Base-by-base conservation (phyloP, 108 stramenopile species). In the Nitzschia putrida region DNA sequence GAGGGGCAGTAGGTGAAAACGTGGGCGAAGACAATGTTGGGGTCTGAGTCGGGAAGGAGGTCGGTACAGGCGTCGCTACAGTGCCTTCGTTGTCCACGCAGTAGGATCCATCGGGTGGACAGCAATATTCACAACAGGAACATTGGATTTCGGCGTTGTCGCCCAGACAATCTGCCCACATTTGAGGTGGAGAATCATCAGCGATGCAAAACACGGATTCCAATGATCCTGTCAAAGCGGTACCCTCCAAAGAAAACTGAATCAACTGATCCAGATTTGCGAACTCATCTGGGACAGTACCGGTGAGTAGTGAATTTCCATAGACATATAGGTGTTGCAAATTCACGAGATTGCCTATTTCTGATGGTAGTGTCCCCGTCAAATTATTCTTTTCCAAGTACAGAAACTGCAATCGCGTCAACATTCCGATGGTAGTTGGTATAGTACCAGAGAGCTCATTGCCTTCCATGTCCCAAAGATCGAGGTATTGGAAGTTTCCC, bases 241-340 rank as follows among this genome's bases (percentile, higher is more conserved):
- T 57, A 5, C 12, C 25, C 26, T 24, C 22, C 11, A 57, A 57
- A 34, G 57, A 23, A 57, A 57, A 57, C 8, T 25, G 4, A 12
- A 7, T 29, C 61, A 66, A 14, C 22, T 13, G 3, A 57, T 18
- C 21, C 57, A 57, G 16, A 20, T 29, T 24, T 7, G 22, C 20
- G 18, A 77, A 66, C 12, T 39, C 38, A 14, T 0, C 41, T 25
- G 82, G 80, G 25, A 86, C 60, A 7, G 61, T 57, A 16, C 80
- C 85, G 12, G 41, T 18, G 20, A 81, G 66, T 22, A 50, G 4
- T 59, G 68, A 69, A 12, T 57, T 20, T 5, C 54, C 22, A 44
- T 76, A 64, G 7, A 84, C 59, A 38, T 76, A 61, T 16, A 85
- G 51, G 53, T 68, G 54, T 51, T 71, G 64, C 45, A 82, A 52